A percentile compares a stretch with the other conserved stretches of the same genome.
phyloP scores from a whole-genome alignment of 495 filamentous ascomycete species.

The Friedmanniomyces endolithicus region DNA sequence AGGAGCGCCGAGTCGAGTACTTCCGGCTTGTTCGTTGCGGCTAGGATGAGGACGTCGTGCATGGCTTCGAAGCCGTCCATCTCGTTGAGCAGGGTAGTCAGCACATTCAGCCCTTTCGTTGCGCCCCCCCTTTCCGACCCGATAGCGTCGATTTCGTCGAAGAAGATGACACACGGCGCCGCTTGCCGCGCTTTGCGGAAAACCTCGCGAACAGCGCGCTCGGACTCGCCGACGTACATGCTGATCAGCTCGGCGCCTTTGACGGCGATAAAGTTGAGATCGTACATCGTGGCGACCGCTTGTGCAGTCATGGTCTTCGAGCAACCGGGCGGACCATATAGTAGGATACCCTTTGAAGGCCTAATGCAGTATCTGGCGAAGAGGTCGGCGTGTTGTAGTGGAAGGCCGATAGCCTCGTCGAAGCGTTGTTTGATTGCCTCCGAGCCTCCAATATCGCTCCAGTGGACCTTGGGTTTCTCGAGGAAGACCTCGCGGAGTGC shows the following conservation, averaged over 20 bases:
- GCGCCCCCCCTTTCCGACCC: slow-evolving; percentile 43
- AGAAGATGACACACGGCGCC: slow-evolving; percentile 89
- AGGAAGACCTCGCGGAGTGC: slow-evolving; percentile 86
- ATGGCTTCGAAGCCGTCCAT: slow-evolving; percentile 90
- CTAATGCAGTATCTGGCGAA: slow-evolving; percentile 48
- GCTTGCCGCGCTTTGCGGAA: slow-evolving; percentile 81
- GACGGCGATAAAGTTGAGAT: slow-evolving; percentile 88
- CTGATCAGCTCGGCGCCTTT: slow-evolving; percentile 92
- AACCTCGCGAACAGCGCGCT: slow-evolving; percentile 74
- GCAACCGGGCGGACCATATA: slow-evolving; percentile 92
- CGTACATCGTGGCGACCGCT: slow-evolving; percentile 81
- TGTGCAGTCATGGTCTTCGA: slow-evolving; percentile 92
- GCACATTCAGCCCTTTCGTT: slow-evolving; percentile 55
- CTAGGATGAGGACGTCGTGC: slow-evolving; percentile 77
- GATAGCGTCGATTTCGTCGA: slow-evolving; percentile 95
- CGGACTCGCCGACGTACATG: slow-evolving; percentile 97
- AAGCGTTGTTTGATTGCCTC: slow-evolving; percentile 62
- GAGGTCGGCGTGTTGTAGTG: slow-evolving; percentile 49
- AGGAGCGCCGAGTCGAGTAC: slow-evolving; percentile 76
- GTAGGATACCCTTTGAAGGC: slow-evolving; percentile 68
- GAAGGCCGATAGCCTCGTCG: slow-evolving; percentile 51
- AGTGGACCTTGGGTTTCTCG: slow-evolving; percentile 73
- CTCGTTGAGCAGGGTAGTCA: slow-evolving; percentile 86
- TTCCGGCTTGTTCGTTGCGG: slow-evolving; percentile 87
- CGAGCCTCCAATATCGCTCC: slow-evolving; percentile 85